Evolutionary conservation across 257 asterid genomes (phyloP).

Genomic region (Nicotiana benthamiana): DNA sequence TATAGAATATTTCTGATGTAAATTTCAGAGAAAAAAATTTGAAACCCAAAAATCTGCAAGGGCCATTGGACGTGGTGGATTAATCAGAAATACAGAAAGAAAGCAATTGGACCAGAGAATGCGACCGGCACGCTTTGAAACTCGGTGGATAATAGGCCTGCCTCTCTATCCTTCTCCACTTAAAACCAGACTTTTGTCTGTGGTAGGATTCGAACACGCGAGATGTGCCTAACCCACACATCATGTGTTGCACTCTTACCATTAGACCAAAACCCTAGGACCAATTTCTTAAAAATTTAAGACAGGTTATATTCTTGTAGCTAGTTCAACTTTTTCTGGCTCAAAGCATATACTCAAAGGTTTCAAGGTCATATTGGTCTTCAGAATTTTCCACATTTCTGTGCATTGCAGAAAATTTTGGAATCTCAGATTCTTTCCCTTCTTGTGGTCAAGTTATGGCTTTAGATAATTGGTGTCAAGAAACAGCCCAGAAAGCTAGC

Average conservation of each 20-base stretch:
- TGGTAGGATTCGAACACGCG: not conserved
- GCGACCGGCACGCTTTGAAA: not conserved
- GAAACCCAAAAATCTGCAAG: not conserved
- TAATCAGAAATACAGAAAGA: no score
- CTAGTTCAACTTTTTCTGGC: no score
- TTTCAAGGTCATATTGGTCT: not conserved
- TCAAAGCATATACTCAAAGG: not conserved
- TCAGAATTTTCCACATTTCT: not conserved
- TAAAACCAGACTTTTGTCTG: not conserved
- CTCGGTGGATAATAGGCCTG: not conserved
- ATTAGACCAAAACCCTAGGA: not conserved
- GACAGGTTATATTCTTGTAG: not conserved
- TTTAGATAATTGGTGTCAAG: not conserved
- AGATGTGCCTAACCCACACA: not conserved
- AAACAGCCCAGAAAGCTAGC: not conserved
- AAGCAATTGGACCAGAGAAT: no score
- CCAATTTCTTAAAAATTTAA: not conserved
- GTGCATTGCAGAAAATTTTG: not conserved
- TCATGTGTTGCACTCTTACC: not conserved
- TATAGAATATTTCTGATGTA: not conserved
- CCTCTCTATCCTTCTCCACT: not conserved
- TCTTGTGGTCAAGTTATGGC: not conserved
- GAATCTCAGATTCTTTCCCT: not conserved
- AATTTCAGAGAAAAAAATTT: not conserved
- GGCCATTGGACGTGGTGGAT: not conserved